Evolutionary conservation across 371 early-diverging fungal genomes (phyloP), one percentile per base, ranked within the genome.

Genomic region (Mortierella sp.): DNA sequence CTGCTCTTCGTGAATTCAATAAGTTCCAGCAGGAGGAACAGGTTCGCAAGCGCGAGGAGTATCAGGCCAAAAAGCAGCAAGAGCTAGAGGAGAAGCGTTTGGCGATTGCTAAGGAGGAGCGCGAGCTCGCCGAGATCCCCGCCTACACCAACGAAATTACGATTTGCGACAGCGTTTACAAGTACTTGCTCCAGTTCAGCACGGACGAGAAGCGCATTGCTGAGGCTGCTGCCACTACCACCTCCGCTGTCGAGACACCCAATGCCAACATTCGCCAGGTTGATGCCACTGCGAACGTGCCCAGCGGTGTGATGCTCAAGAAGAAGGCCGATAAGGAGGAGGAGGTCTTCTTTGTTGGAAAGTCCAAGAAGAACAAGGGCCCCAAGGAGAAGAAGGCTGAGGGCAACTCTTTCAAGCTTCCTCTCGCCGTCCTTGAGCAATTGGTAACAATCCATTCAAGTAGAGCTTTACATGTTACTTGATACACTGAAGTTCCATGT

Each of bases 101-200:
- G 30, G 81, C 87, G 62, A 80, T 85, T 30, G 91, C 92, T 15
- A 81, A 86, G 60, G 82, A 87, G 67, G 94, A 93, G 80, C 87
- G 89, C 27, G 97, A 96, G 70, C 80, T 88, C 51, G 97, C 97
- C 28, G 92, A 94, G 56, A 80, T 93, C 54, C 96, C 96, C 34
- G 97, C 98, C 9, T 97, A 89, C 81, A 83, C 87, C 57, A 85
- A 84, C 63, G 98, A 98, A 79, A 95, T 98, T 65, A 79, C 82
- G 67, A 84, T 84, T 43, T 95, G 95, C 83, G 91, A 92, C 59
- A 87, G 87, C 57, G 83, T 96, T 41, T 84, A 94, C 70, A 78
- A 82, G 46, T 93, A 91, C 76, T 86, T 97, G 65, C 50, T 69
- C 51, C 65, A 64, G 57, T 76, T 69, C 62, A 69, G 58, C 51